These are phyloP conservation scores for Knufia petricola DNA, from an alignment of 2,329 filamentous ascomycete species.

Conservation along the genomic window DNA sequence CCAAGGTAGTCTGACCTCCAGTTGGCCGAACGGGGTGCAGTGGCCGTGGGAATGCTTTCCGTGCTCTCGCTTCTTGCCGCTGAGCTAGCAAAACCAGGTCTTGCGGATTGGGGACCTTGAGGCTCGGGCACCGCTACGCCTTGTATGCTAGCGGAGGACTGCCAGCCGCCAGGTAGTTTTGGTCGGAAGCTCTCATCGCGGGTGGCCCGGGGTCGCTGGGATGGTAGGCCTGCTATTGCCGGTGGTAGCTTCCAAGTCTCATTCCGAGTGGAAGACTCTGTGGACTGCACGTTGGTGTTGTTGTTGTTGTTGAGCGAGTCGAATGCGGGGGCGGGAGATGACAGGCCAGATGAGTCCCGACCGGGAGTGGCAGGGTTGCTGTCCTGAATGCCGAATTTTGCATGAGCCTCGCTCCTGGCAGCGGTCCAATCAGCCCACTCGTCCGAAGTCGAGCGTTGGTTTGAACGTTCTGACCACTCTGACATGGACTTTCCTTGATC, in stretches of 20 bases:
- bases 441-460: slow-evolving; percentile 17
- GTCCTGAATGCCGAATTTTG: slow-evolving; percentile 4
- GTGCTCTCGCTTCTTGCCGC: slow-evolving; percentile 12
- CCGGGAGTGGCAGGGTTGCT: slow-evolving; percentile 7
- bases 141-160: slow-evolving; percentile 35
- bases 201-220: slow-evolving; percentile 23
- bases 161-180: slow-evolving; percentile 45
- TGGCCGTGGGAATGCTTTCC: slow-evolving; percentile 20
- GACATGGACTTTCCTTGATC: not conserved
- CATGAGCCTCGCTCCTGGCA: slow-evolving; percentile 13
- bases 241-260: not conserved
- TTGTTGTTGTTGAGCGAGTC: not conserved
- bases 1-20: slow-evolving; percentile 8
- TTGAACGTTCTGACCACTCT: not conserved
- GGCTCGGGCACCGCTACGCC: slow-evolving; percentile 8
- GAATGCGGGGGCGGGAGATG: not conserved
- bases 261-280: not conserved
- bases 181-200: slow-evolving; percentile 40
- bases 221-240: not conserved
- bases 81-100: slow-evolving; percentile 2
- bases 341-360: not conserved
- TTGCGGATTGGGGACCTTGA: slow-evolving; percentile 5
- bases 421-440: slow-evolving; percentile 14
- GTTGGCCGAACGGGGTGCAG: slow-evolving; percentile 9
- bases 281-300: not conserved